A percentile compares a stretch with the other conserved stretches of the same genome.
phyloP scores from a whole-genome alignment of 495 filamentous ascomycete species.

The Lophiostoma macrostomum region DNA sequence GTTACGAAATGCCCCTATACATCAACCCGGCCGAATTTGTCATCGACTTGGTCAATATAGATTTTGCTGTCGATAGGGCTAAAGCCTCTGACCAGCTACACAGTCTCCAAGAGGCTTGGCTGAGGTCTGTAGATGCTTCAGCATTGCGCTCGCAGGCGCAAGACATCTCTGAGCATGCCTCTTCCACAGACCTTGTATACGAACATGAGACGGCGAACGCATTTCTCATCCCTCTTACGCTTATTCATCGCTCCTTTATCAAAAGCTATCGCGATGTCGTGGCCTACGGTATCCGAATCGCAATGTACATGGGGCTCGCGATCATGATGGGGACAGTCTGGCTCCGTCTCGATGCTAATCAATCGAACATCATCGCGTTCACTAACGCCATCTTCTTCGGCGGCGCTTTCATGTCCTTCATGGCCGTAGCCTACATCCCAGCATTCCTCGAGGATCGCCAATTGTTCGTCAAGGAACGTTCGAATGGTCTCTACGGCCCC shows the following conservation, averaged over 20 bases:
- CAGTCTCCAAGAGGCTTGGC: slow-evolving; percentile 45
- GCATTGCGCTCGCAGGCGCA: too few relatives aligned
- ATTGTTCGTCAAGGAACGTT: slow-evolving; percentile 72
- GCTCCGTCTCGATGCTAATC: slow-evolving; percentile 62
- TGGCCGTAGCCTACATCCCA: slow-evolving; percentile 80
- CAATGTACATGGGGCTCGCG: slow-evolving; percentile 79
- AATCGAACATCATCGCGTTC: slow-evolving; percentile 70
- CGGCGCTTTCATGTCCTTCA: slow-evolving; percentile 85
- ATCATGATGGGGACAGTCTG: slow-evolving; percentile 89
- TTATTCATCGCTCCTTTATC: slow-evolving; percentile 71
- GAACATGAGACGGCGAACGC: slow-evolving; percentile 35
- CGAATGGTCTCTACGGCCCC: slow-evolving; percentile 75
- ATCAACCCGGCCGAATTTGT: slow-evolving; percentile 77
- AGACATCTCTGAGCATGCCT: too few relatives aligned
- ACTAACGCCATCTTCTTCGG: slow-evolving; percentile 84
- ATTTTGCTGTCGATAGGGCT: slow-evolving; percentile 56
- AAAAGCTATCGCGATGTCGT: slow-evolving; percentile 80
- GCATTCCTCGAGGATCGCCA: slow-evolving; percentile 76
- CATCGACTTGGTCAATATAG: slow-evolving; percentile 70
- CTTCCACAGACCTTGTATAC: too few relatives aligned
- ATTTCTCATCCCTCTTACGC: slow-evolving; percentile 45
- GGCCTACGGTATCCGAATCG: slow-evolving; percentile 75
- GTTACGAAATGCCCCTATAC: slow-evolving; percentile 58
- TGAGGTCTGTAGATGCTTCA: background rate
- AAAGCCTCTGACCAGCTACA: slow-evolving; percentile 42